Percentiles rank a stretch among this genome's conserved stretches.
Evolutionary conservation across 345 rosid species (phyloP).

Genomic region (Eucalyptus leucophloia): DNA sequence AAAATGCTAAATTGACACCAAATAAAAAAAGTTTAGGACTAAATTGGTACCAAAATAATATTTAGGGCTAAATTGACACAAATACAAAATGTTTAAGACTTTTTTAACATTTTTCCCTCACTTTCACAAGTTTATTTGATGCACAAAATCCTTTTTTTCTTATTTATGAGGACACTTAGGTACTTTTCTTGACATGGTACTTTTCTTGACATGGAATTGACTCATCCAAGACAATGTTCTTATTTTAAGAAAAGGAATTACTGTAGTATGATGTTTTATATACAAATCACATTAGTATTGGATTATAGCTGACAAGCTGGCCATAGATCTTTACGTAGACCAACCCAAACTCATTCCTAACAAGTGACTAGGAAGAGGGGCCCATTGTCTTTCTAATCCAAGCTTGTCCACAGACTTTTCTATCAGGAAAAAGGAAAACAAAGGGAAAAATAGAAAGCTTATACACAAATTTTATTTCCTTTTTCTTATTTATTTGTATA

Average conservation of each 20-base stretch:
- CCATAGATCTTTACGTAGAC: not conserved
- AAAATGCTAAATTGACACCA: no score
- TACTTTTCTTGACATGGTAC: not conserved
- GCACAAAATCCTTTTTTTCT: not conserved
- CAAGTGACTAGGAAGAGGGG: not conserved
- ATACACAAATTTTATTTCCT: not conserved
- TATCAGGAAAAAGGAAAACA: no score
- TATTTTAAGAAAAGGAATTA: not conserved
- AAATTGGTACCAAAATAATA: no score
- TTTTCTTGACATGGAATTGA: not conserved
- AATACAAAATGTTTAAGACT: no score
- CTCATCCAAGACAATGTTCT: not conserved
- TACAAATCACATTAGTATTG: not conserved
- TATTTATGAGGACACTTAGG: not conserved
- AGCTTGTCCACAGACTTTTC: not conserved
- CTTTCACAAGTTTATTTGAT: no score
- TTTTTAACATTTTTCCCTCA: no score
- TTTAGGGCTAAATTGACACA: no score
- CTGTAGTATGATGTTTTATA: not conserved
- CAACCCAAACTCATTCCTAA: not conserved
- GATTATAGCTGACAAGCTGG: not conserved
- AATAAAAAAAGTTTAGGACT: no score
- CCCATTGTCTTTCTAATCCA: not conserved
- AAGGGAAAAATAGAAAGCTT: not conserved
- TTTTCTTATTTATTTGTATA: no score